Evolutionary conservation across 495 filamentous ascomycete genomes (phyloP).

Genomic region (Tirmania nivea): DNA sequence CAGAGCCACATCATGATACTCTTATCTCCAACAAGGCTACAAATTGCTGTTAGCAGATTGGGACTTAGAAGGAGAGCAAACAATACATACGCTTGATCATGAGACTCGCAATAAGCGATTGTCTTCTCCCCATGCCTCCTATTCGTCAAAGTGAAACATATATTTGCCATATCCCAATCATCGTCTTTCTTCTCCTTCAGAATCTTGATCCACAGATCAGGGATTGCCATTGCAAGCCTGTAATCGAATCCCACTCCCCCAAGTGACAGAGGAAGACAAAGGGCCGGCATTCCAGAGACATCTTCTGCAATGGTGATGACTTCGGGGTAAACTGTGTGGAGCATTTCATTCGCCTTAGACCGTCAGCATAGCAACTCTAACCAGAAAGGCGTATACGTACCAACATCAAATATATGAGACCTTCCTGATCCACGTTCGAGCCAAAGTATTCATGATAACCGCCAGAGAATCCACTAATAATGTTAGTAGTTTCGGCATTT

Average conservation of each 20-base stretch:
- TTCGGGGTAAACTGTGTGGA: conserved; percentile 69
- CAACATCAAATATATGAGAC: conserved; percentile 84
- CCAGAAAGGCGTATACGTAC: conserved; percentile 2
- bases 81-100: conserved; percentile 78
- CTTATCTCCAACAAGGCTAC: conserved; percentile 88
- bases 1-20: conserved; percentile 93
- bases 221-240: conserved; percentile 89
- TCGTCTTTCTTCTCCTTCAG: conserved; percentile 81
- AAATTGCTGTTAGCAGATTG: not conserved
- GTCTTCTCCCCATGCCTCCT: conserved; percentile 92
- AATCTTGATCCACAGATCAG: conserved; percentile 97
- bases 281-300: conserved; percentile 90
- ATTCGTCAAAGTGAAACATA: conserved; percentile 75
- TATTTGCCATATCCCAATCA: conserved; percentile 77
- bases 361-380: conserved; percentile 1
- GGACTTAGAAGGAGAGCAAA: conserved; percentile 6
- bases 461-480: conserved; percentile 69
- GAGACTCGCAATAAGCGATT: conserved; percentile 89
- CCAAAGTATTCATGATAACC: conserved; percentile 99
- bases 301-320: conserved; percentile 87
- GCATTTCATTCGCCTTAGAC: conserved; percentile 63
- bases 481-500: conserved; percentile 4
- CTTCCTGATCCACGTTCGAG: conserved; percentile 75
- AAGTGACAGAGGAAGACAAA: conserved; percentile 64
- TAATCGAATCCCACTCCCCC: conserved; percentile 96